Conservation (phyloP, 2,329 filamentous ascomycete genomes). For the Didymosphaeria variabile region DNA sequence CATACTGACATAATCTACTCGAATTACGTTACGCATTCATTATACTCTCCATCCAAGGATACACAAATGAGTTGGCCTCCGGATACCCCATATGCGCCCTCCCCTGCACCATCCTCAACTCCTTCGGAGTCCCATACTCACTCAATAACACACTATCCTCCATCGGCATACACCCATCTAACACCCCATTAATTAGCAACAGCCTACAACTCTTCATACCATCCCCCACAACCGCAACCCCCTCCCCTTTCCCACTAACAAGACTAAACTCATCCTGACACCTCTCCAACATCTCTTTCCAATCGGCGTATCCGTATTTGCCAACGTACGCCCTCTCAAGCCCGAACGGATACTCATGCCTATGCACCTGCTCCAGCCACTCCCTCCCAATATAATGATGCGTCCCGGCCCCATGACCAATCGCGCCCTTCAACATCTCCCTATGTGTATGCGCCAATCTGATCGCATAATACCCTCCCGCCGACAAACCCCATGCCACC, state of each 20-base stretch:
- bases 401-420: conserved; percentile 64
- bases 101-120: conserved; percentile 56
- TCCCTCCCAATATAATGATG: conserved; percentile 66
- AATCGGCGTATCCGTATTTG: conserved; percentile 54
- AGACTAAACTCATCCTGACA: conserved; percentile 62
- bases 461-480: conserved; percentile 67
- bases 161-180: conserved; percentile 69
- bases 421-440: conserved; percentile 56
- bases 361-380: conserved; percentile 63
- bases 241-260: conserved; percentile 61
- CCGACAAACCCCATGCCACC: conserved; percentile 64
- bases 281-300: conserved; percentile 57
- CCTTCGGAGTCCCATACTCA: conserved; percentile 62
- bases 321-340: conserved; percentile 58
- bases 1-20: too few relatives aligned
- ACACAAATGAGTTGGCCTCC: conserved; percentile 3
- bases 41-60: conserved; percentile 9
- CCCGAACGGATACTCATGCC: conserved; percentile 68
- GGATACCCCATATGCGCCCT: conserved; percentile 57
- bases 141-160: conserved; percentile 65
- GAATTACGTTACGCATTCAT: neutral
- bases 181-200: conserved; percentile 64
- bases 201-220: conserved; percentile 58
- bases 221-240: conserved; percentile 44
- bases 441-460: conserved; percentile 65